Evolutionary conservation across 2,329 filamentous ascomycete species (phyloP), one percentile per base, ranked within the genome.

Genomic region (Cytospora mali): DNA sequence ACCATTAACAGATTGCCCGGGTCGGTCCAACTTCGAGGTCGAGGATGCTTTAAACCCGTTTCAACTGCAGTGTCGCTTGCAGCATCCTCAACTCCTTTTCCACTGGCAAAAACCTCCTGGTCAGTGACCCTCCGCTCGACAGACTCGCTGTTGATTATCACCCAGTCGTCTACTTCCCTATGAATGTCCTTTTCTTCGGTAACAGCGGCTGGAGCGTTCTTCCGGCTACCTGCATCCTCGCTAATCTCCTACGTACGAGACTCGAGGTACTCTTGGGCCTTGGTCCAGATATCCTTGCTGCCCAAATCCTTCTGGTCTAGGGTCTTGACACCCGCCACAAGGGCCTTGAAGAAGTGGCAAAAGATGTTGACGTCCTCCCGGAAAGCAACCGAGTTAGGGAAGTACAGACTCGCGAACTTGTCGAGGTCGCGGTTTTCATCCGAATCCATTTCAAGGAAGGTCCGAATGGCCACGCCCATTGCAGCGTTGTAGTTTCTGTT

Each of bases 381-480:
- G 65, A 88, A 81, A 52, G 85, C 75, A 46, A 82, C 80, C 13
- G 85, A 84, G 68, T 79, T 83, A 1, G 87, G 86, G n/a, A 88
- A 64, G 52, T 65, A 64, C 35, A n/a, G 23, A 25, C 25, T 49
- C 10, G 69, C 28, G 64, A 68, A 53, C 66, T 54, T 63, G 69
- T 72, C 31, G 68, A 70, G 55, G 70, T 69, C 52, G 68, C 70
- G 49, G 11, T 31, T 52, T 66, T 66, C 70, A 13, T 60, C 58
- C 14, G 56, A 48, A 29, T 59, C 58, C 42, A 63, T 62, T 27
- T 65, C 64, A 3, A 65, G 59, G 29, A 60, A 65, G 16, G 64
- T 65, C 27, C 61, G 59, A 48, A 65, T 50, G 7, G 64, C 64
- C n/a, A 65, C 64, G 16, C 64, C 61, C 64, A 65, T 65, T 7